phyloP scores from a whole-genome alignment of 768 basidiomycete species.

The Auricularia sp. region DNA sequence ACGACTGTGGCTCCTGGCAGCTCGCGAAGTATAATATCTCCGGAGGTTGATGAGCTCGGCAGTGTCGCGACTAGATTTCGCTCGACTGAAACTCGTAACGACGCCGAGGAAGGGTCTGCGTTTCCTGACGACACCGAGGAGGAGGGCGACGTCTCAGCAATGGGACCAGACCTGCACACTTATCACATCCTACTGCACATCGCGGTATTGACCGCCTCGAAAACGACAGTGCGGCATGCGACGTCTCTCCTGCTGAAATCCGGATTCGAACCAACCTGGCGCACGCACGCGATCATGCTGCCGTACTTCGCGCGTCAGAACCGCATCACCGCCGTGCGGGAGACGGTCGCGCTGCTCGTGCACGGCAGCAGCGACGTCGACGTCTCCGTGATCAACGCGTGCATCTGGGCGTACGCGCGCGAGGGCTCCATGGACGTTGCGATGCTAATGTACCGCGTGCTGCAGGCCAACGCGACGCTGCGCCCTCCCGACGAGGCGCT shows the following conservation, averaged over 20 bases:
- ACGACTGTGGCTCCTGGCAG: too few relatives aligned
- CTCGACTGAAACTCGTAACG: too few relatives aligned
- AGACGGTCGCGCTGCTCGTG: slow-evolving; percentile 43
- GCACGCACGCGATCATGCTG: slow-evolving; percentile 53
- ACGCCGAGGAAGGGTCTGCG: slow-evolving; percentile 4
- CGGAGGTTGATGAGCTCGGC: too few relatives aligned
- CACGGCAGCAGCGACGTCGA: slow-evolving; percentile 44
- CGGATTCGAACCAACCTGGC: slow-evolving; percentile 45
- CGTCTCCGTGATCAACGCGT: slow-evolving; percentile 46
- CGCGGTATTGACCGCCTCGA: slow-evolving; percentile 43
- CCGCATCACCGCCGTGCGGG: slow-evolving; percentile 45
- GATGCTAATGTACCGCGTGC: slow-evolving; percentile 48
- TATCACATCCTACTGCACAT: slow-evolving; percentile 58
- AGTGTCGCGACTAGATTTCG: too few relatives aligned
- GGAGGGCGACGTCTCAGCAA: neutral
- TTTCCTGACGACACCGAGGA: neutral
- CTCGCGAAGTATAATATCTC: too few relatives aligned
- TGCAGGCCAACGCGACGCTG: slow-evolving; percentile 43
- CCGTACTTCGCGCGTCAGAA: slow-evolving; percentile 40
- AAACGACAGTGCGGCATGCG: slow-evolving; percentile 39
- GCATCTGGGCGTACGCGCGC: slow-evolving; percentile 57
- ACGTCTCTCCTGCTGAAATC: slow-evolving; percentile 44
- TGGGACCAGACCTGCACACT: slow-evolving; percentile 53
- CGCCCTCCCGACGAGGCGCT: slow-evolving; percentile 25
- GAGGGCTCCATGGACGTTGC: slow-evolving; percentile 47